Evolutionary conservation across 768 basidiomycete genomes (phyloP).

Genomic region (Lyophyllum semitale): DNA sequence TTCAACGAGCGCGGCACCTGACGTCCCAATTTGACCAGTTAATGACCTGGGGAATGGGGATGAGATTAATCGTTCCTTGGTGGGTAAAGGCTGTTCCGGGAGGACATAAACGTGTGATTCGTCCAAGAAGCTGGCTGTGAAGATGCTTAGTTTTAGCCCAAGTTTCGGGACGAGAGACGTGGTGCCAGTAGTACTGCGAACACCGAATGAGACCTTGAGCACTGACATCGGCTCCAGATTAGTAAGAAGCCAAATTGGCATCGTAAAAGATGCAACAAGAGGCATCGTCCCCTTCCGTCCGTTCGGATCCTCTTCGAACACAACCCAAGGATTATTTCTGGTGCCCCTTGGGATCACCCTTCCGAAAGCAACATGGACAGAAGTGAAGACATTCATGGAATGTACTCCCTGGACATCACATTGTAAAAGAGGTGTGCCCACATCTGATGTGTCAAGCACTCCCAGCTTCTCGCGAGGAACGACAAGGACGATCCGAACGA

Average conservation of each 20-base stretch:
- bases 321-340: neutral
- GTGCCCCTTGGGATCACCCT: constrained; percentile 18
- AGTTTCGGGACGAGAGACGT: constrained; percentile 18
- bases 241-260: constrained; percentile 32
- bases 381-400: constrained; percentile 34
- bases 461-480: constrained; percentile 33
- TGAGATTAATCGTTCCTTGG: neutral
- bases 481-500: constrained; percentile 34
- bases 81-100: constrained; percentile 15
- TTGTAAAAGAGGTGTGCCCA: constrained; percentile 34
- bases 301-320: constrained; percentile 26
- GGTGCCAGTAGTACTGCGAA: constrained; percentile 21
- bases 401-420: constrained; percentile 28
- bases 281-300: constrained; percentile 35
- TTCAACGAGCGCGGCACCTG: constrained; percentile 15
- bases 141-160: constrained; percentile 27
- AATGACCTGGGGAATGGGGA: neutral
- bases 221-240: constrained; percentile 9
- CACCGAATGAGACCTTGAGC: constrained; percentile 26
- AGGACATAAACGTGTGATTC: constrained; percentile 26
- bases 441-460: constrained; percentile 22
- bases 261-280: constrained; percentile 36
- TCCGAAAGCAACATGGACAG: constrained; percentile 36
- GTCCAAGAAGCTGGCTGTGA: constrained; percentile 28
- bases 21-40: constrained; percentile 19